Conservation (phyloP, 2,329 filamentous ascomycete species). For the Sarocladium oryzae region DNA sequence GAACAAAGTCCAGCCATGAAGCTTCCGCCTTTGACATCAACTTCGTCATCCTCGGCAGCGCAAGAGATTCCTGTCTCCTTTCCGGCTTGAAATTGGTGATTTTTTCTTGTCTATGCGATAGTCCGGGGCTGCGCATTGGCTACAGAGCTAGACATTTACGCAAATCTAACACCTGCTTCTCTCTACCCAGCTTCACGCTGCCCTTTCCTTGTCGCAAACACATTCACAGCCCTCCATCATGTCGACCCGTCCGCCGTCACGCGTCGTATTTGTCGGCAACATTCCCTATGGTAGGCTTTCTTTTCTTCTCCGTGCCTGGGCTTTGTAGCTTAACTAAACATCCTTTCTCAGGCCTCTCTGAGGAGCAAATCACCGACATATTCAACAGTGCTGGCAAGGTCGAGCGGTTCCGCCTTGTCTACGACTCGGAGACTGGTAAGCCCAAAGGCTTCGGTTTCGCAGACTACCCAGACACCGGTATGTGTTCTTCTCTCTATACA, state of each 20-base stretch:
- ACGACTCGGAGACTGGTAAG: slow-evolving; percentile 89
- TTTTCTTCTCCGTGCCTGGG: too few relatives aligned
- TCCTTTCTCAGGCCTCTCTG: slow-evolving; percentile 69
- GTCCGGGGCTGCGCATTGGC: background rate
- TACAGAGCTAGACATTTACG: background rate
- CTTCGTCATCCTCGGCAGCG: background rate
- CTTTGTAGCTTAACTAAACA: too few relatives aligned
- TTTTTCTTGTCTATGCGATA: background rate
- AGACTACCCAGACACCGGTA: slow-evolving; percentile 88
- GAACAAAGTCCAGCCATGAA: slow-evolving; percentile 7
- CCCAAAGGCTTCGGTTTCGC: slow-evolving; percentile 97
- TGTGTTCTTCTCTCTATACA: slow-evolving; percentile 12
- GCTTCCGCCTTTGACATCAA: background rate
- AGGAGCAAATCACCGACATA: slow-evolving; percentile 93
- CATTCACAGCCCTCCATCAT: slow-evolving; percentile 30
- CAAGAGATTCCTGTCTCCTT: background rate
- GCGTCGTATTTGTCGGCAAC: slow-evolving; percentile 80
- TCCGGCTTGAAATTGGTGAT: background rate
- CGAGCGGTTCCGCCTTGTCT: slow-evolving; percentile 85
- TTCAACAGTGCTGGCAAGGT: slow-evolving; percentile 88
- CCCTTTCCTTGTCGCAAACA: background rate
- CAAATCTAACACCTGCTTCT: background rate
- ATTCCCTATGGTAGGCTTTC: slow-evolving; percentile 76
- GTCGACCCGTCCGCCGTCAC: slow-evolving; percentile 69
- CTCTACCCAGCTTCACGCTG: background rate